A percentile compares a stretch with the other conserved stretches of the same genome.
These are phyloP conservation scores for Durio zibethinus DNA, from an alignment of 345 rosid genomes.

Conservation along the genomic window DNA sequence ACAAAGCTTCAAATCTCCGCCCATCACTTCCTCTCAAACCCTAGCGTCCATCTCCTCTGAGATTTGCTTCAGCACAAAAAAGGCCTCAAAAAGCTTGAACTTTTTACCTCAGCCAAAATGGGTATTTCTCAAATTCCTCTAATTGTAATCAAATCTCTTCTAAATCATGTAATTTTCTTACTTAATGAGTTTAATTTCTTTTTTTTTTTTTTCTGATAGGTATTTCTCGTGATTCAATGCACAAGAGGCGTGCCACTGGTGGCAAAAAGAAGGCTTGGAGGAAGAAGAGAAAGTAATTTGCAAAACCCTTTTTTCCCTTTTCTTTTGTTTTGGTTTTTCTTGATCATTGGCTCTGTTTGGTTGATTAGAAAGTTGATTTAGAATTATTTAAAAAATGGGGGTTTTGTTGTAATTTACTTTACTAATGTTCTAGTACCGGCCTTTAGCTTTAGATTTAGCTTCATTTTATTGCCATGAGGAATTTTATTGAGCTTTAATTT, in stretches of 20 bases:
- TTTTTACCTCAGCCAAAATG: constrained; percentile 29
- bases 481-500: background rate
- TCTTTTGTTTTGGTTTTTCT: background rate
- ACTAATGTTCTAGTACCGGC: background rate
- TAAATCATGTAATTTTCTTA: background rate
- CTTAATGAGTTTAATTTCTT: background rate
- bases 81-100: background rate
- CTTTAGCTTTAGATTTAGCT: background rate
- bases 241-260: constrained; percentile 93
- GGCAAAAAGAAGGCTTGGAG: constrained; percentile 94
- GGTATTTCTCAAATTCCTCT: constrained; percentile 22
- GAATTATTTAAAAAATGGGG: background rate
- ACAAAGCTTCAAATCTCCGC: background rate
- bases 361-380: background rate
- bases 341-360: background rate
- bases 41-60: constrained; percentile 1
- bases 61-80: background rate
- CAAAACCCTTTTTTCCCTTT: background rate
- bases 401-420: background rate
- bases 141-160: background rate
- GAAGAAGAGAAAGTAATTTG: constrained; percentile 76
- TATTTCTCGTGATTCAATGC: constrained; percentile 87
- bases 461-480: background rate
- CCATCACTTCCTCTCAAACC: background rate
- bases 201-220: constrained; percentile 30